Evolutionary conservation across 768 basidiomycete genomes (phyloP), one percentile per base, ranked within the genome.

Genomic region (Mycena sanguinolenta): DNA sequence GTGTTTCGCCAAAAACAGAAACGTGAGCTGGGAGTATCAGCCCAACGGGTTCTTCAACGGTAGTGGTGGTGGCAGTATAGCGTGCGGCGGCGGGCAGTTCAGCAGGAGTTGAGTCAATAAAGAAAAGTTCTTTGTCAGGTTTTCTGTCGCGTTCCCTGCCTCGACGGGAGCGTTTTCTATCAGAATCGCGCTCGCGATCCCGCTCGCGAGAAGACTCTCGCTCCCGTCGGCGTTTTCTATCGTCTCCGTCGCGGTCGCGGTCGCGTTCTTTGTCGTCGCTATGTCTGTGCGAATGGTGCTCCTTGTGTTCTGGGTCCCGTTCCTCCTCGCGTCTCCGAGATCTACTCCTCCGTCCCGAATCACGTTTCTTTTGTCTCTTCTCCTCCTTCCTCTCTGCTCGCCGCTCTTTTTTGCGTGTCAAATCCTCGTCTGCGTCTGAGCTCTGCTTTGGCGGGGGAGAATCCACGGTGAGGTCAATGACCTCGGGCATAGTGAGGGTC

Each of bases 1-100:
- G 83, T 17, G 82, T 78, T 52, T 78, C 82, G 25, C 84, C 85
- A 61, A 89, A 81, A 8, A 94, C 83, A 10, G 85, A 85, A 28
- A 95, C 94, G 79, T 95, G 93, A 0, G 88, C 80, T 0, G 94
- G 94, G 14, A 95, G 82, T 27, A 93, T 79, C 16, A 95, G 73
- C 14, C 60, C 73, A 55, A 36, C 49, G 62, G 71, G 55, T 59
- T 79, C 74, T 9, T 65, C 65, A 0, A 69, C 25, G 12, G 54
- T 62, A 23, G 70, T 61, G 23, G 70, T 58, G 9, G 63, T 68
- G 23, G 65, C 57, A 52, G 73, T 34, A 46, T 70, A 61, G 25
- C 69, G 71, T 25, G 74, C 49, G 38, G 58, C 63, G n/a, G 76
- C 66, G 19, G 83, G 78, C 25, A 88, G 65, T 0, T 79, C 74